Base-by-base conservation (phyloP, 1,284 basidiomycete species). In the Melampsora larici-populina region DNA sequence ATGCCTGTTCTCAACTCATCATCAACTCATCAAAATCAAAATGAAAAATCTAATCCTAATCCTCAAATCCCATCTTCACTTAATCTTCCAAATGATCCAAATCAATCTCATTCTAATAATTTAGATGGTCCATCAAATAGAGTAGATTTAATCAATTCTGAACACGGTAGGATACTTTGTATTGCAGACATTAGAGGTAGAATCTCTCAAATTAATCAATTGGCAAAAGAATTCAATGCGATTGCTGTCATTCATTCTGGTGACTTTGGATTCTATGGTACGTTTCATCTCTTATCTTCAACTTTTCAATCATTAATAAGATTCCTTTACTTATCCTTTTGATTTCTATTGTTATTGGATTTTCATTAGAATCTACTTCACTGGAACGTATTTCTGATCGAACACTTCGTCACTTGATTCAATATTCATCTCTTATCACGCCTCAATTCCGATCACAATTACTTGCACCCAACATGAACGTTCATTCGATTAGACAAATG, bases 261-360 rank as follows among this genome's bases (percentile, higher is more conserved):
- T 77, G 97, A 99, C 87, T 99, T 99, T 90, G 97, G 97, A 78
- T 97, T 98, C 86, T 92, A 91, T 82, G 94, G 97, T 87, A 89
- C 93, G 86, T 87, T 79, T 81, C 85, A 81, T n/a, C 43, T 33
- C 55, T 62, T 40, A 46, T 29, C 31, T 17, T 68, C 49, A 49
- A 24, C 31, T 69, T 65, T 6, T 3, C 3, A 21, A 55, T 15
- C 51, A 11, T 29, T 58, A n/a, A n/a, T 1, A n/a, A 26, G 15
- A 13, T 65, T 17, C 33, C 11, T 58, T 21, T 29, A 46, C 55
- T 2, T 58, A 49, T 40, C 63, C 21, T 17, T 49, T 65, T 2
- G n/a, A 36, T 15, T 49, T 21, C 48, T 18, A 15, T 48, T 2
- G 31, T n/a, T n/a, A n/a, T n/a, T n/a, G n/a, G n/a, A n/a, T n/a